Base-by-base conservation (phyloP, 108 stramenopile species). In the Fragilariopsis cylindrus region DNA sequence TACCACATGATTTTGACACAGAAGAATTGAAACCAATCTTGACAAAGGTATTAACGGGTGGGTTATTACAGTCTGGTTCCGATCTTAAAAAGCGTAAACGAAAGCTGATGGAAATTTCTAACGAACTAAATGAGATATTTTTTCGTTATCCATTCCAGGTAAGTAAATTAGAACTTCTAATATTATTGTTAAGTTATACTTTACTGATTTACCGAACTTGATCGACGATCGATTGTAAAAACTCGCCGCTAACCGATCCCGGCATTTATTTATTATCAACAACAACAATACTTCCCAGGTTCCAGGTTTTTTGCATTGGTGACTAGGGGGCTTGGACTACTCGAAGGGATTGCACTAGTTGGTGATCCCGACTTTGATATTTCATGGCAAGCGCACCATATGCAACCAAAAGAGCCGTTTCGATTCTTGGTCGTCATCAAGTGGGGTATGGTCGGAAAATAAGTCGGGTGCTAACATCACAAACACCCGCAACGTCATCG, bases 331-430 rank as follows among this genome's bases (percentile, higher is more conserved):
- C 70, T 97, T 11, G 92, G 90, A 15, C 69, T 97, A 44, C 79
- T 97, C 74, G 97, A 97, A 72, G 97, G 97, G 8, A 96, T 97
- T 71, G 97, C 97, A 7, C 65, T 96, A 40, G 77, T 74, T 15
- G 94, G 92, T 3, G 92, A 95, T 79, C 92, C 93, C 43, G 80
- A 90, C 13, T 97, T 97, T 81, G 96, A 97, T 69, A 94, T 97
- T 97, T 97, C 81, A 76, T 83, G 60, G 93, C 93, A 13, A 86
- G 87, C 45, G 92, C 87, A 41, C 96, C 96, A 7, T 94, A 93
- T 67, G 94, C 93, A 7, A 83, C 76, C n/a, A 76, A 82, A 47
- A 69, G 93, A 42, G 78, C 78, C 40, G 67, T 73, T 48, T 73
- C 58, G 4, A 46, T 79, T 16, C 60, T 79, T 57, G 76, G 73